Evolutionary conservation across 108 stramenopile genomes (phyloP).

Genomic region (Nannochloropsis salina): DNA sequence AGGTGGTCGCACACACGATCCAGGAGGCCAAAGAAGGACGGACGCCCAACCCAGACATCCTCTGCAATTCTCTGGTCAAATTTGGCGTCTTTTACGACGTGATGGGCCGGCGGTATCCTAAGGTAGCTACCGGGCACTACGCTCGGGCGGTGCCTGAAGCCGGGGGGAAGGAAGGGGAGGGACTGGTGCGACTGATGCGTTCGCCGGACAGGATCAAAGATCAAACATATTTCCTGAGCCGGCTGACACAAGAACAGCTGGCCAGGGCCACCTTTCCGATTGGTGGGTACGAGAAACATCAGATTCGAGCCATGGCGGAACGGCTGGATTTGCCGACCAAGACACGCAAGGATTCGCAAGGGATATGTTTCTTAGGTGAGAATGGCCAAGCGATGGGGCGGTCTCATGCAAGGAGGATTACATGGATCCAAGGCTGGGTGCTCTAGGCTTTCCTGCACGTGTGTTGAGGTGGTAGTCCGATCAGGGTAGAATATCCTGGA

Average conservation of each 20-base stretch:
- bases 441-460: too few relatives aligned
- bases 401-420: too few relatives aligned
- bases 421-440: too few relatives aligned
- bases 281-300: conserved; percentile 73
- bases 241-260: conserved; percentile 76
- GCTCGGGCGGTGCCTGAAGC: conserved; percentile 59
- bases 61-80: conserved; percentile 91
- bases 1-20: conserved; percentile 79
- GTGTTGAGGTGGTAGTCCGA: too few relatives aligned
- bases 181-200: conserved; percentile 61
- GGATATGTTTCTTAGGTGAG: neutral
- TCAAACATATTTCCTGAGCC: conserved; percentile 92
- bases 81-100: conserved; percentile 89
- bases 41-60: conserved; percentile 95
- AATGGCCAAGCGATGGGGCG: too few relatives aligned
- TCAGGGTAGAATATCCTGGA: too few relatives aligned
- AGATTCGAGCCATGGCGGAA: conserved; percentile 81
- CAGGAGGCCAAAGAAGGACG: conserved; percentile 72
- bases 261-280: conserved; percentile 76
- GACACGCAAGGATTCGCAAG: conserved; percentile 58
- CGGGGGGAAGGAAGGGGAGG: conserved; percentile 15
- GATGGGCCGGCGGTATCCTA: conserved; percentile 63
- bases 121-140: conserved; percentile 91
- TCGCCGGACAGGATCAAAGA: conserved; percentile 91
- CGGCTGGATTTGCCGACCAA: conserved; percentile 81